Evolutionary conservation across 805 yeast genomes (phyloP).

Genomic region (Kregervanrija pseudodelftensis): DNA sequence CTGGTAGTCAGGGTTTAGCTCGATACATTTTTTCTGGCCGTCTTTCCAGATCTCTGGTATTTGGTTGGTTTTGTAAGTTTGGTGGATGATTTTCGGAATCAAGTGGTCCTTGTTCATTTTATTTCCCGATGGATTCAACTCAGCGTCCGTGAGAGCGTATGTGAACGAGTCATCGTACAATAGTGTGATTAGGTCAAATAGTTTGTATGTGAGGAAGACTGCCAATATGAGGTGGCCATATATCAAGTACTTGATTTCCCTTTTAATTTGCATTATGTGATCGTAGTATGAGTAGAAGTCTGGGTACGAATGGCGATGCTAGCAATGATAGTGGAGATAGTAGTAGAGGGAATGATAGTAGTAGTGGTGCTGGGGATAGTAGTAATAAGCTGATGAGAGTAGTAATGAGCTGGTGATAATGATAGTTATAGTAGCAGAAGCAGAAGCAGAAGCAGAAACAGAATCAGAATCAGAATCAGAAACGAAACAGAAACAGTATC

Average conservation of each 20-base stretch:
- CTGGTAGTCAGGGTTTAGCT: slow-evolving; percentile 80
- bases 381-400: too few species aligned
- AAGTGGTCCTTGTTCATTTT: slow-evolving; percentile 31
- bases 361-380: too few species aligned
- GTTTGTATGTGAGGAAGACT: slow-evolving; percentile 48
- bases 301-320: too few species aligned
- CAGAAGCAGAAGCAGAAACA: too few species aligned
- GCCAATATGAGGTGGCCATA: slow-evolving; percentile 53
- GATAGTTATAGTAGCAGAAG: too few species aligned
- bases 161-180: slow-evolving; percentile 64
- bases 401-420: too few species aligned
- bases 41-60: slow-evolving; percentile 78
- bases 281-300: too few species aligned
- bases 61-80: slow-evolving; percentile 74
- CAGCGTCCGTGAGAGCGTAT: slow-evolving; percentile 57
- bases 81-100: slow-evolving; percentile 89
- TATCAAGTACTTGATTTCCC: slow-evolving; percentile 55
- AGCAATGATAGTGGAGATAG: too few species aligned
- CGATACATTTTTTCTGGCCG: slow-evolving; percentile 70
- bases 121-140: slow-evolving; percentile 44
- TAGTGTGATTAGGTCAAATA: slow-evolving; percentile 66
- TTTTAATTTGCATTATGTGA: slow-evolving; percentile 39
- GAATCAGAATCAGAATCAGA: too few species aligned
- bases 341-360: too few species aligned
- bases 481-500: too few species aligned